Base-by-base conservation (phyloP, 257 asterid species). In the Echium plantagineum region DNA sequence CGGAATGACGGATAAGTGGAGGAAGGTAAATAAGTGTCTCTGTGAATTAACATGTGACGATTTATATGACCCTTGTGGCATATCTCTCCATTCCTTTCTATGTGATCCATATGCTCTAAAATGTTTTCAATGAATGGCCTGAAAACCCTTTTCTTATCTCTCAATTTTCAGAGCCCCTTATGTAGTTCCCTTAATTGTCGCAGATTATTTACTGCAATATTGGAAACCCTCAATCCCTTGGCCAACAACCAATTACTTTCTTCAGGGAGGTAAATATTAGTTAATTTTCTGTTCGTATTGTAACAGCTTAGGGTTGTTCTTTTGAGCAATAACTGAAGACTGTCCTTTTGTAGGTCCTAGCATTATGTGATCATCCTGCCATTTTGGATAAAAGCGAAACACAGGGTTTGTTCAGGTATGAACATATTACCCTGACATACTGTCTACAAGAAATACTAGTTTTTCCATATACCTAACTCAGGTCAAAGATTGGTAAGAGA, bases 181-280 rank as follows among this genome's bases (percentile, higher is more conserved):
- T 61, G 57, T 21, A 51, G 64, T 54, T 47, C 28, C 62, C 55
- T 28, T 65, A 49, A 60, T 60, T 64, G 69, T 24, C 58, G 67
- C 93, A 91, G 96, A 85, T 91, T 58, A 63, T 91, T 19, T 91
- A 88, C 72, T 91, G 96, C 81, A 91, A 88, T 55, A 91, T 88
- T 55, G 98, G 98, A 56, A 91, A 91, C 68, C 98, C 98, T 64
- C 98, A 91, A 65, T 80, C 96, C 46, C 86, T 91, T 52, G 95
- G 88, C 61, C 98, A 91, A 79, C 95, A 85, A 71, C 96, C 98
- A 56, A 79, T 91, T 77, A 85, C 96, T 17, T 91, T 91, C 75
- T 91, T 91, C 71, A 83, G 98, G 75, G 98, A 91, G 98, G 98
- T 91, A 13, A 15, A 84, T 62, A 7, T 24, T 12, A 30, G 35